Conservation (phyloP, 2,329 filamentous ascomycete species). For the Tolypocladium guangdongense region DNA sequence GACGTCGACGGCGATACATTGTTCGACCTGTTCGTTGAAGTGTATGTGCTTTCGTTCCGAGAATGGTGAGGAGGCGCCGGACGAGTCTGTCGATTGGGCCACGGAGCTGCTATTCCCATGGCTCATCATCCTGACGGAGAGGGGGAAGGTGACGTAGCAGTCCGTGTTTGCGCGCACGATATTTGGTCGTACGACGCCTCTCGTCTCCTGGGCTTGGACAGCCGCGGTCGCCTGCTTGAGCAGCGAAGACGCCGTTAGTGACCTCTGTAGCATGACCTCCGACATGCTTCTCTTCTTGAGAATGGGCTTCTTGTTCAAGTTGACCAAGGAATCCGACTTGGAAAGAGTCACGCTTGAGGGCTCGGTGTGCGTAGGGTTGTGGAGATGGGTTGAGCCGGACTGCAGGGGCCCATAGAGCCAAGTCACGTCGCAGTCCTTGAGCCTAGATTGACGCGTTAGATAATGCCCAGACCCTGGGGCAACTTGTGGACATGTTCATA, state of each 20-base stretch:
- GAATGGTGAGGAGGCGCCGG: slow-evolving; percentile 53
- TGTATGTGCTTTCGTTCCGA: slow-evolving; percentile 76
- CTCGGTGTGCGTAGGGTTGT: slow-evolving; percentile 29
- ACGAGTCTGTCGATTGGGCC: slow-evolving; percentile 57
- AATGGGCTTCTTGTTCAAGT: slow-evolving; percentile 69
- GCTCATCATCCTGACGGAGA: slow-evolving; percentile 50
- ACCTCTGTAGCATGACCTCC: slow-evolving; percentile 85
- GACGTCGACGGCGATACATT: slow-evolving; percentile 86
- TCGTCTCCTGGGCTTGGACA: slow-evolving; percentile 68
- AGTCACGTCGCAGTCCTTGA: slow-evolving; percentile 94
- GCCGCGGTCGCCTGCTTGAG: slow-evolving; percentile 82
- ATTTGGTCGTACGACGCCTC: slow-evolving; percentile 38
- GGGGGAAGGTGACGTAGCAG: slow-evolving; percentile 54
- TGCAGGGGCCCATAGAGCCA: slow-evolving; percentile 95
- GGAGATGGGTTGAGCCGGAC: slow-evolving; percentile 49
- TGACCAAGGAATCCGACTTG: slow-evolving; percentile 53
- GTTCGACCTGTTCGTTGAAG: slow-evolving; percentile 91
- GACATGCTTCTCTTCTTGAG: slow-evolving; percentile 95
- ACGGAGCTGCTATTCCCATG: slow-evolving; percentile 50
- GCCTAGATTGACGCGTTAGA: slow-evolving; percentile 44
- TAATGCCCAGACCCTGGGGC: background rate
- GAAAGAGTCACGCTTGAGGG: slow-evolving; percentile 33
- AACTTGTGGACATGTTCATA: slow-evolving; percentile 23
- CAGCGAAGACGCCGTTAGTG: slow-evolving; percentile 76
- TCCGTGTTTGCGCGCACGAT: slow-evolving; percentile 58